phyloP scores from a whole-genome alignment of 305 asterid species.

The Solanum hybrid region DNA sequence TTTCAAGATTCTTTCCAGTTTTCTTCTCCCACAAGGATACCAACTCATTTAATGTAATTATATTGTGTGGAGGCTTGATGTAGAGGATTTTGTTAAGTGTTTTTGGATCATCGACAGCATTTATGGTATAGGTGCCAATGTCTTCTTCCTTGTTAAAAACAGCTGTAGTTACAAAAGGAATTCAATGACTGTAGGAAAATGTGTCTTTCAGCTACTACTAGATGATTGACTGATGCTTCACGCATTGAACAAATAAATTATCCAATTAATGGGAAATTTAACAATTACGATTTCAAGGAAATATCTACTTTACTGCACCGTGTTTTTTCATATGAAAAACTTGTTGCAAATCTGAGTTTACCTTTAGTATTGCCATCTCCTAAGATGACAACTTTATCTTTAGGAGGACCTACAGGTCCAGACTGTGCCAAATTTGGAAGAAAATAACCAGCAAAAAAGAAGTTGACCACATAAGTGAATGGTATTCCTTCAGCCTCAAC shows the following conservation, averaged over 20 bases:
- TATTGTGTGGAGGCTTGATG: conserved; percentile 19
- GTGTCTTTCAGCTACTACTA: not conserved
- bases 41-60: conserved; percentile 12
- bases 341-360: not conserved
- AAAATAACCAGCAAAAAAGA: conserved; percentile 14
- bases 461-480: conserved; percentile 3
- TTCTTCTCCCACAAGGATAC: conserved; percentile 26
- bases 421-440: conserved; percentile 12
- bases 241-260: not conserved
- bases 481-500: conserved; percentile 23
- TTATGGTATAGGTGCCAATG: conserved; percentile 23
- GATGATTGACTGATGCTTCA: not conserved
- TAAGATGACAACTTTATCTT: conserved; percentile 19
- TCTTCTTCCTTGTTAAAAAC: conserved; percentile 23
- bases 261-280: not conserved
- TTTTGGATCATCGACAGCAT: conserved; percentile 20
- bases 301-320: not conserved
- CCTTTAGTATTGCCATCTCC: conserved; percentile 25
- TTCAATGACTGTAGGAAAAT: not conserved
- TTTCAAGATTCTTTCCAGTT: conserved; percentile 21
- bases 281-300: not conserved
- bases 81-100: conserved; percentile 23
- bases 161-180: not conserved
- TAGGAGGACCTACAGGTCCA: conserved; percentile 10
- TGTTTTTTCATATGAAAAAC: not conserved